phyloP scores from a whole-genome alignment of 768 basidiomycete species.

The Suillus alpinus region DNA sequence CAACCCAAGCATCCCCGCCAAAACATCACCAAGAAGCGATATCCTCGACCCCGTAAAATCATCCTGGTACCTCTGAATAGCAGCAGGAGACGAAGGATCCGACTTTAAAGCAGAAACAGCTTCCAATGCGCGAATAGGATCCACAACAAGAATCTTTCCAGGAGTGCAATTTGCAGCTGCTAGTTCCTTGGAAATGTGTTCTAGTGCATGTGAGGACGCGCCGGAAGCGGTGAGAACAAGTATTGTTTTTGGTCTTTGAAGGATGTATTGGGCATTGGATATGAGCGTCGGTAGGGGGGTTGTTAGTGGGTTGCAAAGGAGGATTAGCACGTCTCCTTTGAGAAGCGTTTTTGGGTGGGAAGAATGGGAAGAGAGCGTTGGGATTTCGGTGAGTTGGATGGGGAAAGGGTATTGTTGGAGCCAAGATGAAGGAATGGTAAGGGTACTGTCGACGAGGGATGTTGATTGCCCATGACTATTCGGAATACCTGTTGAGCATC shows the following conservation, averaged over 20 bases:
- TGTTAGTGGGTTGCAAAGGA: slow-evolving; percentile 61
- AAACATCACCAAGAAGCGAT: slow-evolving; percentile 41
- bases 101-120: slow-evolving; percentile 50
- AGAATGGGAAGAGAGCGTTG: slow-evolving; percentile 17
- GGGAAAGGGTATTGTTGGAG: slow-evolving; percentile 54
- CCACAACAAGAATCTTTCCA: slow-evolving; percentile 42
- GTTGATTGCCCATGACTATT: slow-evolving; percentile 23
- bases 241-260: slow-evolving; percentile 40
- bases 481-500: not conserved
- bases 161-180: slow-evolving; percentile 24
- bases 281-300: slow-evolving; percentile 42
- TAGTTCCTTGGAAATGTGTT: slow-evolving; percentile 19
- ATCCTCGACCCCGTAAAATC: slow-evolving; percentile 59
- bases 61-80: slow-evolving; percentile 65
- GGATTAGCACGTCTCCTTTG: slow-evolving; percentile 59
- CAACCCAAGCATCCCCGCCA: slow-evolving; percentile 26
- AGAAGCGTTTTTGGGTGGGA: slow-evolving; percentile 17
- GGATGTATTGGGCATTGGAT: slow-evolving; percentile 22
- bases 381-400: slow-evolving; percentile 45
- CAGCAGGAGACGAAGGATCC: slow-evolving; percentile 42
- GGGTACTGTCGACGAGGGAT: slow-evolving; percentile 16
- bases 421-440: slow-evolving; percentile 50
- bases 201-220: slow-evolving; percentile 11
- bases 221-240: slow-evolving; percentile 39
- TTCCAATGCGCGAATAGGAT: slow-evolving; percentile 56